phyloP scores from a whole-genome alignment of 352 stramenopile genomes.

The Pythium guiyangense region DNA sequence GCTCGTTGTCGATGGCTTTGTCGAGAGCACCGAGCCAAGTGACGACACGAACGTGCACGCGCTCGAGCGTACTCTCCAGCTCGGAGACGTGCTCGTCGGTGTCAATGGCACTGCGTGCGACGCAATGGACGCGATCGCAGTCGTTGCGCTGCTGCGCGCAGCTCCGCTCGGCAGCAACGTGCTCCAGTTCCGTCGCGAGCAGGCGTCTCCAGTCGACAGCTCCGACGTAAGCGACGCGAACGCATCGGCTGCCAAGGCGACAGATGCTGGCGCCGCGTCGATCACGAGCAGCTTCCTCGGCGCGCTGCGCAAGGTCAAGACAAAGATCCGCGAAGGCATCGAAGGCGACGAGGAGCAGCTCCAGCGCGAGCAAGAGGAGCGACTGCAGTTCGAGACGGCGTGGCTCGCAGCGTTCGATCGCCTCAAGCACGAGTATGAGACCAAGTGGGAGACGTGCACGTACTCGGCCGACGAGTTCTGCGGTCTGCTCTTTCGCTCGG shows the following conservation, averaged over 20 bases:
- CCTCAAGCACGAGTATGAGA: slow-evolving; percentile 35
- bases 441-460: slow-evolving; percentile 63
- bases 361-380: slow-evolving; percentile 31
- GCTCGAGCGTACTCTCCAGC: slow-evolving; percentile 15
- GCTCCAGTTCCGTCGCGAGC: slow-evolving; percentile 25
- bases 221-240: not conserved
- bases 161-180: slow-evolving; percentile 24
- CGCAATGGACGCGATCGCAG: slow-evolving; percentile 18
- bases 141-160: slow-evolving; percentile 26
- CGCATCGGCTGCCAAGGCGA: not conserved
- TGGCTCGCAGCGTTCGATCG: slow-evolving; percentile 58
- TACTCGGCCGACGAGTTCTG: slow-evolving; percentile 69
- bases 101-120: slow-evolving; percentile 27
- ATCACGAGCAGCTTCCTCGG: slow-evolving; percentile 41
- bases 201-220: not conserved
- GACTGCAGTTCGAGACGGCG: slow-evolving; percentile 46
- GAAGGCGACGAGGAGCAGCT: slow-evolving; percentile 32
- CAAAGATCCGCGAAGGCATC: slow-evolving; percentile 54
- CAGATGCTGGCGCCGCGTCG: slow-evolving; percentile 2
- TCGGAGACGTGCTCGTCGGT: slow-evolving; percentile 29
- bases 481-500: slow-evolving; percentile 48
- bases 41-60: not conserved
- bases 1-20: slow-evolving; percentile 36
- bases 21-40: slow-evolving; percentile 10
- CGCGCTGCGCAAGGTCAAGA: slow-evolving; percentile 50